Evolutionary conservation across 805 yeast genomes (phyloP).

Genomic region (Candida nonsorbophila): DNA sequence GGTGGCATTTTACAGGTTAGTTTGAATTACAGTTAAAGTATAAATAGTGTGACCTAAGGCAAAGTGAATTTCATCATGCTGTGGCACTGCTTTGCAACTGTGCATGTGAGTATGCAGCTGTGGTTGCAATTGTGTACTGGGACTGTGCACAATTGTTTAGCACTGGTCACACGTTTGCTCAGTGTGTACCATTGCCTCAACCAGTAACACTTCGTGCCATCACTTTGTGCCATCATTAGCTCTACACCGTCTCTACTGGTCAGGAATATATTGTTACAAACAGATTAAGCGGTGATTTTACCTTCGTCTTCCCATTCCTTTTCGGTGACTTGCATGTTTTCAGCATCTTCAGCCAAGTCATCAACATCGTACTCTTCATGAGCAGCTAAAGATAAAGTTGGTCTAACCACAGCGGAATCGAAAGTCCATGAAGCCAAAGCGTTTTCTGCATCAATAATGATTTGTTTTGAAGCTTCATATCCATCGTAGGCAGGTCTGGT

Average conservation of each 20-base stretch:
- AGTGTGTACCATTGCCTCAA: too few species aligned
- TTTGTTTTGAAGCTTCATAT: constrained; percentile 96
- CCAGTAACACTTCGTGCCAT: too few species aligned
- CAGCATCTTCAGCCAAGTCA: constrained; percentile 39
- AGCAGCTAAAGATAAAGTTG: constrained; percentile 71
- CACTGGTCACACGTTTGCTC: too few species aligned
- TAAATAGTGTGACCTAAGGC: too few species aligned
- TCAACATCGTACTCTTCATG: constrained; percentile 52
- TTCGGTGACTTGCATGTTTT: constrained; percentile 51
- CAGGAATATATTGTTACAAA: neutral
- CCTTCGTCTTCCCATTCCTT: constrained; percentile 33
- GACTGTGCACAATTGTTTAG: too few species aligned
- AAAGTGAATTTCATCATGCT: too few species aligned
- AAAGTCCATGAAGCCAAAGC: constrained; percentile 96
- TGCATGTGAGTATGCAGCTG: too few species aligned
- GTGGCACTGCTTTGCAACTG: too few species aligned
- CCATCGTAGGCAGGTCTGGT: constrained; percentile 98
- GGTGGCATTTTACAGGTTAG: too few species aligned
- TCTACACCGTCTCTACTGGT: neutral
- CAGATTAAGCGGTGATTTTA: constrained; percentile 21
- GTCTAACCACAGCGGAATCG: constrained; percentile 92
- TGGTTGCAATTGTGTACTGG: too few species aligned
- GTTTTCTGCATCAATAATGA: constrained; percentile 93
- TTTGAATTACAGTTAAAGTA: too few species aligned
- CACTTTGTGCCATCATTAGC: too few species aligned